Conservation (phyloP, 345 rosid genomes). For the Eucalyptus grandis region DNA sequence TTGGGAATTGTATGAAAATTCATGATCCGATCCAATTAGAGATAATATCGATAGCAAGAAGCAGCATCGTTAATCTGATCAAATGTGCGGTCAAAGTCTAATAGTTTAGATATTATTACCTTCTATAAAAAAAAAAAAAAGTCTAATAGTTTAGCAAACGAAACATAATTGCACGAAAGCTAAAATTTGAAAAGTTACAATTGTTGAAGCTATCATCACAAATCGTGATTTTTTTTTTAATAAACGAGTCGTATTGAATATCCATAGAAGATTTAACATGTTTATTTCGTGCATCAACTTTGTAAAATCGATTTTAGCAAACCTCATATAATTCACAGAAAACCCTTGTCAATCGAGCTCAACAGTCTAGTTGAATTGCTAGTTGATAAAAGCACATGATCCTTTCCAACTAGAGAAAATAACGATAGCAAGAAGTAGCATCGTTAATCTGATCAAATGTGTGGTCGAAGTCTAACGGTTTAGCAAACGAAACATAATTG, state of each 20-base stretch:
- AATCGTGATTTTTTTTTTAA: no score
- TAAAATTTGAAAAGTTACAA: no score
- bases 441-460: background rate
- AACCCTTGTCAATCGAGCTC: background rate
- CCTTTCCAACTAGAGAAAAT: background rate
- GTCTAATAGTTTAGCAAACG: background rate
- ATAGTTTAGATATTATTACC: background rate
- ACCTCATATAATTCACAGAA: rapidly evolving
- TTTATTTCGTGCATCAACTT: background rate
- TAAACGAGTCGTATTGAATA: no score
- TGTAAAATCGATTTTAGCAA: background rate
- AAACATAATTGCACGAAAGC: no score
- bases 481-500: no score
- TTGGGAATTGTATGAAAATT: background rate
- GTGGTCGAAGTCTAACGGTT: rapidly evolving
- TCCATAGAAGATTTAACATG: no score
- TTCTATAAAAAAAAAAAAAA: background rate
- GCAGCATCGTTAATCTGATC: background rate
- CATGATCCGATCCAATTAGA: rapidly evolving
- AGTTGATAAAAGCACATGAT: background rate
- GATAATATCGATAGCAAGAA: background rate
- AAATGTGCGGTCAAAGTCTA: background rate
- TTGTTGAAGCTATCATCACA: no score
- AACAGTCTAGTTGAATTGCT: rapidly evolving
- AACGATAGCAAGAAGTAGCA: rapidly evolving